phyloP scores from a whole-genome alignment of 208 protist species.

The Trypanosoma avium region DNA sequence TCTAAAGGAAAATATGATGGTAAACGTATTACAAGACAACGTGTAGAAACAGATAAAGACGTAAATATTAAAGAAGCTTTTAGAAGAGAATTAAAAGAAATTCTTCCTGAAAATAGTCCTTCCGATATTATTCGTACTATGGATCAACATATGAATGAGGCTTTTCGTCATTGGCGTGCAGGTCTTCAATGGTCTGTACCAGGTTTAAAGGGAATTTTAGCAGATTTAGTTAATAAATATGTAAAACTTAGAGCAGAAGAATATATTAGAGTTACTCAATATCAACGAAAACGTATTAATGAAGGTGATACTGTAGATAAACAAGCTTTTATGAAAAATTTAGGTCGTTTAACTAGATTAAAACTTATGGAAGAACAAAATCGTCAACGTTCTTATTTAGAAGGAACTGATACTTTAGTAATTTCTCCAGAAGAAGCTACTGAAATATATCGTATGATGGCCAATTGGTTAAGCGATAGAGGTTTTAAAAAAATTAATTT shows the following conservation, averaged over 20 bases:
- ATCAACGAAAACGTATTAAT: slow-evolving; percentile 98
- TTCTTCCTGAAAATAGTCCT: slow-evolving; percentile 99
- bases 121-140: slow-evolving; percentile 97
- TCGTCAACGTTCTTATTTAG: slow-evolving; percentile 98
- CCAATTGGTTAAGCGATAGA: slow-evolving; percentile 99
- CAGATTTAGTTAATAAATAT: slow-evolving; percentile 99
- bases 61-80: slow-evolving; percentile 99
- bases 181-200: slow-evolving; percentile 99
- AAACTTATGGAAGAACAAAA: slow-evolving; percentile 99
- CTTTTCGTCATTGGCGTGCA: slow-evolving; percentile 99
- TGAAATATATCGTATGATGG: slow-evolving; percentile 99
- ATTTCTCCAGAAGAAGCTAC: slow-evolving; percentile 97
- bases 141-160: slow-evolving; percentile 99
- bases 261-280: slow-evolving; percentile 99
- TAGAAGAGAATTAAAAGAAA: slow-evolving; percentile 99
- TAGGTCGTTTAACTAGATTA: slow-evolving; percentile 99
- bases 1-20: slow-evolving; percentile 94
- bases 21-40: slow-evolving; percentile 99
- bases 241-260: slow-evolving; percentile 99
- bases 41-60: slow-evolving; percentile 99
- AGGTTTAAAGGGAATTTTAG: slow-evolving; percentile 97
- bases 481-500: slow-evolving; percentile 99
- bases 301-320: slow-evolving; percentile 99
- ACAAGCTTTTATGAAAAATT: slow-evolving; percentile 99
- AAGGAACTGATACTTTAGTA: slow-evolving; percentile 94